Base-by-base conservation (phyloP, 805 yeast species). In the Hanseniaspora vineae region DNA sequence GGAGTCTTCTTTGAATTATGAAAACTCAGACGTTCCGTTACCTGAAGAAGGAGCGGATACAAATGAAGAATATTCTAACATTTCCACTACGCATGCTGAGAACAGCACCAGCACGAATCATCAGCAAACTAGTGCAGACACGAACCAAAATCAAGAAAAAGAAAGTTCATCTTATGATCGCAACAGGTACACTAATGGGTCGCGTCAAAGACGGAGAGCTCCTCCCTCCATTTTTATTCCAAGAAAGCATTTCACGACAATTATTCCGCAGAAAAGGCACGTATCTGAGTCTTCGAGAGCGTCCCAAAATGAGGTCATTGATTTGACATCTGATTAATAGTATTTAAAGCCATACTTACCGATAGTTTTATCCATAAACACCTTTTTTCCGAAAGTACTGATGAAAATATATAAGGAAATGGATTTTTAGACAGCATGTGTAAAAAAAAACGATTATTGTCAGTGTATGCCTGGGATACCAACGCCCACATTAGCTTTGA, bases 381-480 rank as follows among this genome's bases (percentile, higher is more conserved):
- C 8, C 8, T 23, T 23, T 23, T 23, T 23, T 23, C 29, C 29
- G 8, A 23, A 5, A 4, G 29, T 23, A 5, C 29, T 23, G 29
- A 23, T 23, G 6, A 23, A 4, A 23, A 5, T 23, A 23, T 23
- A 23, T 23, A 33, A 33, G 5, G 14, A 33, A 13, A 33, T 33
- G 15, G 37, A 10, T 5, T 33, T n/a, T n/a, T n/a, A n/a, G n/a
- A n/a, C n/a, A n/a, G n/a, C n/a, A n/a, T n/a, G n/a, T n/a, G n/a
- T n/a, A n/a, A n/a, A n/a, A n/a, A n/a, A n/a, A n/a, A n/a, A n/a
- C n/a, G n/a, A n/a, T n/a, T n/a, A n/a, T n/a, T 18, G 1, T 54
- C 51, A 68, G 19, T 50, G 46, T 19, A 78, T 66, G 52, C 81
- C 80, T 0, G 95, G 95, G 35, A 90, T 82, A 44, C 79, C 73